phyloP scores from a whole-genome alignment of 768 basidiomycete species.

The Hericium erinaceus region DNA sequence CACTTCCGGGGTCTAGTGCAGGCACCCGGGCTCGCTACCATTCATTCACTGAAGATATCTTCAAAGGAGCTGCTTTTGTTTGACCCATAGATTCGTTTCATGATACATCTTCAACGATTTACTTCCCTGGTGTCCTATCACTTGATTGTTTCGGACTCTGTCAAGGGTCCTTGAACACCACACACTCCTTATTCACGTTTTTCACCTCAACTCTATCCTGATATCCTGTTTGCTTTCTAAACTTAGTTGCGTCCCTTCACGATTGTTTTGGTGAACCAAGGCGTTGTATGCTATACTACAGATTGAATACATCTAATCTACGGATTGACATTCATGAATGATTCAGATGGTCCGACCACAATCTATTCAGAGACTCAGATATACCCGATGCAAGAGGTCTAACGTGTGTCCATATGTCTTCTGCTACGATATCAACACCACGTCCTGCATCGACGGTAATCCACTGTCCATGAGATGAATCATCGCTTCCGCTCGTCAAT shows the following conservation, averaged over 20 bases:
- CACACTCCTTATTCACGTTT: slow-evolving; percentile 1
- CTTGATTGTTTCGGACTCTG: slow-evolving; percentile 5
- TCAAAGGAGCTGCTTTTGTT: background rate
- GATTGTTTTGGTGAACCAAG: background rate
- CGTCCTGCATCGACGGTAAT: slow-evolving; percentile 49
- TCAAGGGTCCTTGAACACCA: background rate
- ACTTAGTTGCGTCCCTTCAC: background rate
- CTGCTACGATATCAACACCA: slow-evolving; percentile 37
- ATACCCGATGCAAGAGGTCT: slow-evolving; percentile 32
- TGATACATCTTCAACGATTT: slow-evolving; percentile 5
- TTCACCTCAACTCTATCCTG: slow-evolving; percentile 1
- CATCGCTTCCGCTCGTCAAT: slow-evolving; percentile 24
- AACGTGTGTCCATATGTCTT: slow-evolving; percentile 47
- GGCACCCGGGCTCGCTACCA: background rate
- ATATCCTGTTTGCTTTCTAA: slow-evolving; percentile 1
- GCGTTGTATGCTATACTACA: background rate
- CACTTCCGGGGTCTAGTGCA: slow-evolving; percentile 32
- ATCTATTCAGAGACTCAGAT: slow-evolving; percentile 31
- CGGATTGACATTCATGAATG: background rate
- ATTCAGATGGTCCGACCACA: slow-evolving; percentile 33
- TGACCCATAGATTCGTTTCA: background rate
- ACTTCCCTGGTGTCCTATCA: slow-evolving; percentile 8
- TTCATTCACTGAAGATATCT: background rate
- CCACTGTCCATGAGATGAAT: slow-evolving; percentile 32
- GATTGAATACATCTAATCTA: background rate